Evolutionary conservation across 2,329 filamentous ascomycete genomes (phyloP).

Genomic region (Colletotrichum theobromicola): DNA sequence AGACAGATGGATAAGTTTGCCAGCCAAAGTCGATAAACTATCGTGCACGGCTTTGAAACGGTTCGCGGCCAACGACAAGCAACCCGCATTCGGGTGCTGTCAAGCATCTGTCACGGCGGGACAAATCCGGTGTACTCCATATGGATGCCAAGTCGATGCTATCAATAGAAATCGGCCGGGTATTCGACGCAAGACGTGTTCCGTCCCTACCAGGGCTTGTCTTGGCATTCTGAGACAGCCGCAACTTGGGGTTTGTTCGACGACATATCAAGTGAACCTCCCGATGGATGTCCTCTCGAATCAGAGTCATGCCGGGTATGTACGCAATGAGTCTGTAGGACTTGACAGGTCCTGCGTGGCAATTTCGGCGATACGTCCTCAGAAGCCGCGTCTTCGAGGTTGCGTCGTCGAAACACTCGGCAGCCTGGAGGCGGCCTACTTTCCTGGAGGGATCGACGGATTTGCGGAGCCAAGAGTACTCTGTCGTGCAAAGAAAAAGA

Average conservation of each 20-base stretch:
- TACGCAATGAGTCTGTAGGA: neutral
- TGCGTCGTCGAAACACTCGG: neutral
- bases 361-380: neutral
- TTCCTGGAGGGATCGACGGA: neutral
- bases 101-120: neutral
- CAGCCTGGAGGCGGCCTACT: neutral
- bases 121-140: neutral
- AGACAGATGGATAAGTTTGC: neutral
- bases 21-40: neutral
- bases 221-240: constrained; percentile 20
- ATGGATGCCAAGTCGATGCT: neutral
- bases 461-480: neutral
- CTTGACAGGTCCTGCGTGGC: neutral
- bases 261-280: constrained; percentile 5
- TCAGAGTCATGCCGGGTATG: neutral
- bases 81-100: neutral
- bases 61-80: neutral
- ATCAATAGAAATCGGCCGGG: constrained; percentile 22
- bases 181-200: constrained; percentile 40
- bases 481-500: neutral
- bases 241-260: neutral
- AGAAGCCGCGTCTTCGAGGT: neutral
- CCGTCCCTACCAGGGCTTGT: constrained; percentile 21
- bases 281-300: neutral
- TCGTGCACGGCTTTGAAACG: neutral